Base-by-base conservation (phyloP, 805 yeast species). In the Dipodascopsis tothii region DNA sequence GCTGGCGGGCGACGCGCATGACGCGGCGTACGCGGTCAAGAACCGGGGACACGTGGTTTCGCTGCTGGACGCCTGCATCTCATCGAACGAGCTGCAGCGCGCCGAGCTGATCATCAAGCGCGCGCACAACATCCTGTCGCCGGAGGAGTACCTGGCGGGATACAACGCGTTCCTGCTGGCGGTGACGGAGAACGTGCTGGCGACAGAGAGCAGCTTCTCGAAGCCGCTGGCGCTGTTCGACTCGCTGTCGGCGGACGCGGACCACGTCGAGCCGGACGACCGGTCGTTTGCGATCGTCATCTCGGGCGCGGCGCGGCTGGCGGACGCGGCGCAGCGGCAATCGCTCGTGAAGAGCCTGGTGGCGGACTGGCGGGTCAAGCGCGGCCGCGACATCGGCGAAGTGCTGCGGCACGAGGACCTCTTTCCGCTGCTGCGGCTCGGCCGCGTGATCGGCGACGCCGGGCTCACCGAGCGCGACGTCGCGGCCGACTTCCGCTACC, bases 1-100 rank as follows among this genome's bases (percentile, higher is more conserved):
- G 11, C 5, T 36, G 11, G 19, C 32, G 6, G 30, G 30, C 9
- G 17, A 25, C 17, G 11, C 11, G 4, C 16, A 16, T 5, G 25
- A 38, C 11, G n/a, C 35, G 14, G 21, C 20, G 23, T 16, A 16
- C 11, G 20, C 18, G 5, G 35, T 30, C 5, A 32, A 38, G 16
- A 23, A 40, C 20, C n/a, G 21, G 5, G 21, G 14, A 14, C 46
- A 51, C 33, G 27, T 47, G 9, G 35, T 35, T 4, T 45, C 56
- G n/a, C 43, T 55, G n/a, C 21, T 55, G 18, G 50, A 48, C 27
- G 57, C 58, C 4, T 47, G 54, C 20, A 28, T 55, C 16, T 21
- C 44, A 4, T 39, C 42, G 14, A 49, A 49, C n/a, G 39, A 48
- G 20, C 38, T 53, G 22, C 40, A 37, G 17, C 52, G 58, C 3